Base-by-base conservation (phyloP, 2,329 filamentous ascomycete species). In the Plenodomus tracheiphilus region DNA sequence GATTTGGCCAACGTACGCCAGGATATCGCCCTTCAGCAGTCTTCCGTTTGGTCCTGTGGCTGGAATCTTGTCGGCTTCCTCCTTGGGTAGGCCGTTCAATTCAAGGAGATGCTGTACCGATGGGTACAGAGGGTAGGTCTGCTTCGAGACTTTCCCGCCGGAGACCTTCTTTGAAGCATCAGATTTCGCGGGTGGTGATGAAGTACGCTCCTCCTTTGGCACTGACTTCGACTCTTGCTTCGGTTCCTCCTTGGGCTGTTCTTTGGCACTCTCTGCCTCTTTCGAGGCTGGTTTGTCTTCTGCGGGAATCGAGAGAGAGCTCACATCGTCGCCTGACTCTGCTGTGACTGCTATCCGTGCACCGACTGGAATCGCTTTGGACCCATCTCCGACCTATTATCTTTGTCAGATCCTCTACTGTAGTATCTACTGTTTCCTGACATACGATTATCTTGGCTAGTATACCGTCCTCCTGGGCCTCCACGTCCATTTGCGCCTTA, bases 401-500 rank as follows among this genome's bases (percentile, higher is more conserved):
- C 13, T 40, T 16, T 37, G 34, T 65, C 38, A 65, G 50, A 16
- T 38, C 18, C 36, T 15, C 9, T 9, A 21, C 18, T 8, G 20
- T 17, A 4, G 21, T 30, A 16, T 11, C 15, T 10, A 8, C 19
- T 4, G 17, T 20, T 44, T 18, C 22, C 18, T 13, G 17, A 58
- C 62, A 34, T 72, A 78, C 76, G 68, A 85, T 83, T 62, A 96
- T 93, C 80, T 94, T 95, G 69, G 91, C 85, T 73, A 96, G 76
- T 61, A 93, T 79, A 36, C 91, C 91, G 68, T 95, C 90, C 38
- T 96, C 91, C 76, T 94, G 91, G 35, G 91, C 91, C 78, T 96
- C 91, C 20, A 96, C 91, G 63, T 96, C 91, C 90, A 96, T 96
- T 47, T 89, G 89, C 47, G 91, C 91, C 80, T 96, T 96, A 75